Base-by-base conservation (phyloP, 1,284 basidiomycete species). In the Megacollybia platyphylla region DNA sequence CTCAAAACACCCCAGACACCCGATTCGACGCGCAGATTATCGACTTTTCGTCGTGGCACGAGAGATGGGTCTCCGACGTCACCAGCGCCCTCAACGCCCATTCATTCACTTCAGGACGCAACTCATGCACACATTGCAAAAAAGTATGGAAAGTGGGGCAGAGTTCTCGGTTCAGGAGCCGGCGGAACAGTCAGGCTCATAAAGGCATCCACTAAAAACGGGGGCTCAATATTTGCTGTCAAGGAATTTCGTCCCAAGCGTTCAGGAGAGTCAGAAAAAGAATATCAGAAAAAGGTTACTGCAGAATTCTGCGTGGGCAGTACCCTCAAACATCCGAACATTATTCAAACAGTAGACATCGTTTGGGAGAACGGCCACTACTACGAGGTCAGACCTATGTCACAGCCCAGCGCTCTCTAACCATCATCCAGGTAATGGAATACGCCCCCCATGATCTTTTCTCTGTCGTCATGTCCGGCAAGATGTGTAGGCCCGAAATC, bases 71-170 rank as follows among this genome's bases (percentile, higher is more conserved):
- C 20, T 24, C 20, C 20, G 20, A 24, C 20, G 20, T 24, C 20
- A 24, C 20, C 20, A 24, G 20, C 20, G 20, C 4, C 20, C 5
- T 24, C 20, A 24, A 24, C 20, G 20, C 59, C 55, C 57, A 70
- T 71, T 4, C 52, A 62, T 27, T 81, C 81, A 2, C 71, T 90
- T 18, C 79, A 82, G 20, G 77, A 83, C 47, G 87, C 85, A 0
- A 90, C 87, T 0, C 88, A 97, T 46, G 90, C 90, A 3, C 90
- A 96, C 57, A 68, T 99, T 46, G 71, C 87, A 36, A 97, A 98
- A 67, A 97, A 97, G 72, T 99, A 99, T 55, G 96, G 96, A 50
- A 98, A 98, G 61, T 97, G 94, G 89, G 96, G 94, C 42, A 82
- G 89, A 45, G 80, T 94, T 9, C 76, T 99, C 9, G 96, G 96